Base-by-base conservation (phyloP, 352 stramenopile genomes). In the Aphanomyces stellatus region DNA sequence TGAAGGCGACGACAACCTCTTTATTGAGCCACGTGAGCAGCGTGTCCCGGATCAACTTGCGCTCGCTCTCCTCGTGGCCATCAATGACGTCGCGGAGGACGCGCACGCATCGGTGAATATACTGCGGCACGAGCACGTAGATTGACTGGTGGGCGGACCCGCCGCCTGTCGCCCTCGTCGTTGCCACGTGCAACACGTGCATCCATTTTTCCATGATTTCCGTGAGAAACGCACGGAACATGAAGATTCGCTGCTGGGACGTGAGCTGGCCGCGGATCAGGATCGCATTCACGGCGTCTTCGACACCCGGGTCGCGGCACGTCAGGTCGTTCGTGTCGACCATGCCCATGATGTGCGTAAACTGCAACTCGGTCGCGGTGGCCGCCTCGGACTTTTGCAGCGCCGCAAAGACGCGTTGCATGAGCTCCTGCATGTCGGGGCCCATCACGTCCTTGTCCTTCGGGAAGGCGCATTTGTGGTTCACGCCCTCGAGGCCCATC, bases 121-220 rank as follows among this genome's bases (percentile, higher is more conserved):
- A 92, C 46, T 91, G 83, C 11, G 87, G 87, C 7, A 82, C 90
- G 64, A 87, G 87, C 62, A 67, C 22, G 17, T 67, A 34, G 15
- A 93, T 89, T 24, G 85, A 85, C 8, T 85, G 78, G 8, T 57
- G 48, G 53, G 82, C 81, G 65, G 76, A 87, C 53, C 90, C 91
- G 24, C 79, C 73, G 2, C 82, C 73, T 27, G 77, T 72, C 4
- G 74, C 79, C 10, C 91, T 77, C 42, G 85, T 90, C 19, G 46
- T 40, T 19, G 34, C 41, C n/a, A 25, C 19, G 11, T 56, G 41
- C 41, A 67, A n/a, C 22, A 67, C 13, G 22, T 82, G 81, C 81
- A 93, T 90, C 87, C 87, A 95, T 66, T 95, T 95, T 72, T 95
- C 85, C 87, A 95, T 93, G 4, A 83, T 80, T 66, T 95, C 87